These are phyloP conservation scores for Sporothrix sp. DNA, from an alignment of 2,329 filamentous ascomycete species.

Conservation along the genomic window DNA sequence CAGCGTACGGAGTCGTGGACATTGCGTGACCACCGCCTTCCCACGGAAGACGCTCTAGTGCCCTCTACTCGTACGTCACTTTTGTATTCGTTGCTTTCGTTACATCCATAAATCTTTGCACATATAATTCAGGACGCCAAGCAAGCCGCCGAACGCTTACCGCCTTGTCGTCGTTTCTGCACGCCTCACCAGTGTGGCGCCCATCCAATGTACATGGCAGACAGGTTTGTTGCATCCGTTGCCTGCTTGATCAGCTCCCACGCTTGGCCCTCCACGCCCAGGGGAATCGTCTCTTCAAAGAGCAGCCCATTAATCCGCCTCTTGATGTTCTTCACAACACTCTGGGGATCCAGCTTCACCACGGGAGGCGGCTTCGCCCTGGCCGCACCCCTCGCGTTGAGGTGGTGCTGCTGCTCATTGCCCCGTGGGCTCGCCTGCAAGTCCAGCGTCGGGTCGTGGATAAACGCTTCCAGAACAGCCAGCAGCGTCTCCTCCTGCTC, in stretches of 20 bases:
- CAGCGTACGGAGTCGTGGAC: no score
- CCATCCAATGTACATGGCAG: conserved; percentile 97
- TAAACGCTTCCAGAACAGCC: conserved; percentile 93
- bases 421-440: conserved; percentile 43
- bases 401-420: conserved; percentile 31
- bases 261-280: conserved; percentile 96
- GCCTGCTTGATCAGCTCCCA: conserved; percentile 87
- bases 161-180: no score
- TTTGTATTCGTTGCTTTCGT: no score
- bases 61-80: no score
- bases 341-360: conserved; percentile 48
- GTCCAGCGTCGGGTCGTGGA: conserved; percentile 94
- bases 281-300: conserved; percentile 77
- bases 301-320: conserved; percentile 79
- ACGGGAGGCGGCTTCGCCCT: conserved; percentile 40
- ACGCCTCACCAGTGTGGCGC: conserved; percentile 43
- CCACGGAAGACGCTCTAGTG: no score
- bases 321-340: conserved; percentile 81
- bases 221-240: conserved; percentile 66
- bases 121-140: no score
- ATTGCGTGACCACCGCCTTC: no score
- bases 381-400: conserved; percentile 18
- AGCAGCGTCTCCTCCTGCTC: conserved; percentile 94
- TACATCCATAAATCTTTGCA: no score
- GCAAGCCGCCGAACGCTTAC: no score